Base-by-base conservation (phyloP, 441 rosid genomes). In the Pelargonium fulgidum region DNA sequence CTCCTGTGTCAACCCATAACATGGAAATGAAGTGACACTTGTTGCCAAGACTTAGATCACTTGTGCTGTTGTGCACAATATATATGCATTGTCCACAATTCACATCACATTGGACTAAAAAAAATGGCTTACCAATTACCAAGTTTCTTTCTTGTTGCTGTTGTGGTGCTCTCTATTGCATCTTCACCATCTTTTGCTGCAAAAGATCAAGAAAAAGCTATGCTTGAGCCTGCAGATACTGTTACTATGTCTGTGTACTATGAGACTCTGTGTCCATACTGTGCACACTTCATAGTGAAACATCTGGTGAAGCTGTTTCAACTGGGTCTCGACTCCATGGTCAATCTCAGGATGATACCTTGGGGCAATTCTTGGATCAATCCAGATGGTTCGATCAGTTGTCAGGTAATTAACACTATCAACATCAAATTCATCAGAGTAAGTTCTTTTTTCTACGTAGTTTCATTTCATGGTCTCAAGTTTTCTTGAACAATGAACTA, bases 211-310 rank as follows among this genome's bases (percentile, higher is more conserved):
- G 36, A 29, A 29, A 29, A 29, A 29, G 4, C 36, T 29, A 29
- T 29, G 36, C 36, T 29, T 29, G 36, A 29, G 36, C 36, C 36
- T 45, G 41, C 47, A 20, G 61, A 62, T 68, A 67, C 14, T 12
- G 78, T 75, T 39, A 66, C 61, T 19, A n/a, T 75, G 42, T 70
- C 75, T 10, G 59, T 75, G 58, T 75, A 71, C 75, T 75, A 75
- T 71, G 78, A 75, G 68, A n/a, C 75, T 0, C 59, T 75, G 20
- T 75, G 78, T 69, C 78, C 74, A 0, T 70, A 66, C 68, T 75
- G 78, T 56, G 74, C 78, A 52, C 62, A 67, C 58, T 75, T 75
- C 78, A 75, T 75, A 47, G 78, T 70, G 33, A 70, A 71, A 68
- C 44, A 73, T 59, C 71, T 75, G 61, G 65, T 62, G 0, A 70